Evolutionary conservation across 257 asterid genomes (phyloP).

Genomic region (Phtheirospermum japonicum): DNA sequence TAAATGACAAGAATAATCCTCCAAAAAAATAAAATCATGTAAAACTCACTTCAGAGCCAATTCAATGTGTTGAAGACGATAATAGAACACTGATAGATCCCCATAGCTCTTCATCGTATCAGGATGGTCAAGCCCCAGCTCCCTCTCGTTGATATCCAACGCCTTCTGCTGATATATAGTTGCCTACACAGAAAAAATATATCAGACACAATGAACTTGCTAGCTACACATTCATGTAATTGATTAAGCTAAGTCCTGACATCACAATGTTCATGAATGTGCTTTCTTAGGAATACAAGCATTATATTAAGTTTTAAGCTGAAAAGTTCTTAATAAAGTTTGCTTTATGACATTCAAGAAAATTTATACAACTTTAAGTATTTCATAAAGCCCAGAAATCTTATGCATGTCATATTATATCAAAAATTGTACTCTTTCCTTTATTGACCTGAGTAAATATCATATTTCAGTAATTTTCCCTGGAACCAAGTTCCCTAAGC

Average conservation of each 20-base stretch:
- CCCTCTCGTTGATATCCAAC: slow-evolving; percentile 95
- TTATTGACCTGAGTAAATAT: too few relatives aligned
- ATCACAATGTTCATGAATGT: slow-evolving; percentile 11
- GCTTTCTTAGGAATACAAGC: slow-evolving; percentile 19
- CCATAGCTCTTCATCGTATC: slow-evolving; percentile 99
- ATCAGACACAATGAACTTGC: slow-evolving; percentile 23
- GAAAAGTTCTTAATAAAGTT: slow-evolving; percentile 14
- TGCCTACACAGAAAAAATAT: slow-evolving; percentile 54
- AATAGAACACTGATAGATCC: slow-evolving; percentile 95
- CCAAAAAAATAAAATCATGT: slow-evolving; percentile 26
- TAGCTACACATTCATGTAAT: slow-evolving; percentile 10
- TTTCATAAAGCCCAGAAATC: slow-evolving; percentile 13
- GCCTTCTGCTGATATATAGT: slow-evolving; percentile 98
- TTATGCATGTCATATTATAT: too few relatives aligned
- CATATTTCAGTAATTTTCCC: not conserved
- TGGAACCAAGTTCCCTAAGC: not conserved
- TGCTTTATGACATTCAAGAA: slow-evolving; percentile 1
- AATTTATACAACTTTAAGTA: not conserved
- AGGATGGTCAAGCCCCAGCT: slow-evolving; percentile 99
- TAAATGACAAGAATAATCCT: slow-evolving; percentile 12
- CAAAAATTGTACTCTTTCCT: too few relatives aligned
- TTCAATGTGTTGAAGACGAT: slow-evolving; percentile 97
- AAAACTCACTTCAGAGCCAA: slow-evolving; percentile 89
- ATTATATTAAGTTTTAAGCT: slow-evolving; percentile 11
- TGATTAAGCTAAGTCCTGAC: slow-evolving; percentile 6